Evolutionary conservation across 257 asterid species (phyloP).

Genomic region (Solanum rostratum): DNA sequence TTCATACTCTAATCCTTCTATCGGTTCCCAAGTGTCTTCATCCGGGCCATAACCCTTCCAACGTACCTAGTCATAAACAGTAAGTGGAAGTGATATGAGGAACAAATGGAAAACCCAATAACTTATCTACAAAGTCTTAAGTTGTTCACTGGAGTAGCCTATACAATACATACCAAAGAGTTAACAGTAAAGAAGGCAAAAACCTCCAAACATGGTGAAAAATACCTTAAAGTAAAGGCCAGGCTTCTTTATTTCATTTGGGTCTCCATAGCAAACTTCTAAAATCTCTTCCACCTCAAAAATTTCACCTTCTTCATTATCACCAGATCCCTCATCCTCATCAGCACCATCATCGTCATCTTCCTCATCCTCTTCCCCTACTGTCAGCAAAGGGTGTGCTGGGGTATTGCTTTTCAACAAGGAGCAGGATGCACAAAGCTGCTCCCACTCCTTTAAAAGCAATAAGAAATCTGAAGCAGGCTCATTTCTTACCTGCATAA

Average conservation of each 20-base stretch:
- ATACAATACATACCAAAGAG: neutral
- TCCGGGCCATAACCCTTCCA: slow-evolving; percentile 79
- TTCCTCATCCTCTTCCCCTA: neutral
- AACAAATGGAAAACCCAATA: neutral
- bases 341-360: neutral
- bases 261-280: slow-evolving; percentile 53
- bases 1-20: slow-evolving; percentile 49
- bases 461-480: slow-evolving; percentile 42
- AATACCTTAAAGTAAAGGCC: slow-evolving; percentile 59
- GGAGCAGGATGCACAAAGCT: slow-evolving; percentile 36
- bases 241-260: slow-evolving; percentile 5
- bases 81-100: neutral
- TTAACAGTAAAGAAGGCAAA: neutral
- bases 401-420: slow-evolving; percentile 10
- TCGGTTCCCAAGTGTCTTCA: slow-evolving; percentile 83
- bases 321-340: slow-evolving; percentile 15
- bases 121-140: neutral
- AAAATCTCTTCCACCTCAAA: slow-evolving; percentile 52
- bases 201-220: neutral
- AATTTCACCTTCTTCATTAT: slow-evolving; percentile 21
- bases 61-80: slow-evolving; percentile 25
- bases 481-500: slow-evolving; percentile 52
- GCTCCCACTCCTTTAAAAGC: slow-evolving; percentile 62
- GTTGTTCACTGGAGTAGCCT: neutral
- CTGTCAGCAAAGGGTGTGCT: slow-evolving; percentile 3